Conservation (phyloP, 306 rosid species). For the Lithocarpus polystachyus region DNA sequence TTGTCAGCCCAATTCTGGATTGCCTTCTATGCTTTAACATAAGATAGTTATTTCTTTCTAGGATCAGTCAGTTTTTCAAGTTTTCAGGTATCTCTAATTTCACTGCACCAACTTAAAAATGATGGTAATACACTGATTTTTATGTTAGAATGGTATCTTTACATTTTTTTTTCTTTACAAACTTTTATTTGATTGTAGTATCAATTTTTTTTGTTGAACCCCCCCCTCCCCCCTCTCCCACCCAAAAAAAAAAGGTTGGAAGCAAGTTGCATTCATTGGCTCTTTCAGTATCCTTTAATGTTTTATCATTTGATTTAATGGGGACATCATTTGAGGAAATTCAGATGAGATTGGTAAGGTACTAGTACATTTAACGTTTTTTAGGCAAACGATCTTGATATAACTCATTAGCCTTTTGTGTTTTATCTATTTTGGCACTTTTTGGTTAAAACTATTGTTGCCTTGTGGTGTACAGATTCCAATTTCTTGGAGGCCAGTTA, state of each 20-base stretch:
- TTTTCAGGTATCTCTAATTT: too few species aligned
- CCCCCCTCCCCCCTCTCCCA: too few species aligned
- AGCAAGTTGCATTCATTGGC: constrained; percentile 50
- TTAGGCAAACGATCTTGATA: neutral
- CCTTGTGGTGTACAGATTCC: constrained; percentile 28
- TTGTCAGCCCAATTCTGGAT: too few species aligned
- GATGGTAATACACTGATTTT: constrained; percentile 28
- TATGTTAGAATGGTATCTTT: too few species aligned
- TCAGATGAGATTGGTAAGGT: constrained; percentile 48
- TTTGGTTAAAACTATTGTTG: constrained; percentile 11
- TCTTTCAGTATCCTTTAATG: constrained; percentile 33
- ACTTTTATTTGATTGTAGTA: too few species aligned
- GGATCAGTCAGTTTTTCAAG: too few species aligned
- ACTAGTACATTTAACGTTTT: constrained; percentile 26
- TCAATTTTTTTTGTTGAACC: too few species aligned
- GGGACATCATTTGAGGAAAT: constrained; percentile 46
- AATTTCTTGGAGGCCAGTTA: constrained; percentile 34
- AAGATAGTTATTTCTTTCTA: too few species aligned
- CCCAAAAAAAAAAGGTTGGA: constrained; percentile 27
- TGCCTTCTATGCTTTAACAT: too few species aligned
- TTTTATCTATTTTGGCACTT: constrained; percentile 11
- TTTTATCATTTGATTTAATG: constrained; percentile 49
- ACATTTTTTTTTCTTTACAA: too few species aligned
- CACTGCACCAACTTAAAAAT: constrained; percentile 20
- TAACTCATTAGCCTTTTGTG: neutral